Evolutionary conservation across 768 basidiomycete genomes (phyloP), one percentile per base, ranked within the genome.

Genomic region (Lactarius akahatsu): DNA sequence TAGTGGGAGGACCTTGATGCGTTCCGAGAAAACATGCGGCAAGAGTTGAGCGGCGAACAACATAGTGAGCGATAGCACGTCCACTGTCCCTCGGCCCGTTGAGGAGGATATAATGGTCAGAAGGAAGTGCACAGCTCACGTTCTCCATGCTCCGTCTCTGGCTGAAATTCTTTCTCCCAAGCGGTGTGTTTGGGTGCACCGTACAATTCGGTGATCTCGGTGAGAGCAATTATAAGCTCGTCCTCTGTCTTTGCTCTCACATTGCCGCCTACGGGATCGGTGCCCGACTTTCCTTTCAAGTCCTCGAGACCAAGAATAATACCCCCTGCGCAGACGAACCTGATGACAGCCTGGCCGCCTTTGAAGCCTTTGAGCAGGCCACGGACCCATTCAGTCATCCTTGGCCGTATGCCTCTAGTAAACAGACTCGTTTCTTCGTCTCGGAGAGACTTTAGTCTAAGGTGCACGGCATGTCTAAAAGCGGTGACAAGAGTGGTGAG

Each of bases 81-180:
- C 77, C 72, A 52, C 62, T 69, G 50, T 18, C 16, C 28, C 3
- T 40, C 3, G 3, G 38, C 45, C 38, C 34, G 41, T 43, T 23
- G 11, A 13, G 28, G 58, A 30, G 28, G 7, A 26, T 0, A 28
- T 26, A n/a, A 30, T 43, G 30, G 41, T 11, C n/a, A 38, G 50
- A 47, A 15, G 56, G 47, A 47, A 13, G 38, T 8, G 47, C n/a
- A 18, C 28, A 41, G 66, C 64, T 8, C 60, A 76, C 77, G 77
- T 73, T 77, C 77, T 65, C 69, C 78, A 72, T 77, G 80, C 69
- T 82, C 80, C 7, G 80, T 77, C 20, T 78, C 77, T n/a, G 83
- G 82, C 64, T 81, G 80, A 72, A 91, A 91, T 71, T 92, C 89
- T 60, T 79, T 82, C 72, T 88, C 85, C 90, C 90, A 91, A 18